A percentile compares a stretch with the other conserved stretches of the same genome.
Evolutionary conservation across 192 early-diverging fungal species (phyloP).

Genomic region (Diversispora epigaea): DNA sequence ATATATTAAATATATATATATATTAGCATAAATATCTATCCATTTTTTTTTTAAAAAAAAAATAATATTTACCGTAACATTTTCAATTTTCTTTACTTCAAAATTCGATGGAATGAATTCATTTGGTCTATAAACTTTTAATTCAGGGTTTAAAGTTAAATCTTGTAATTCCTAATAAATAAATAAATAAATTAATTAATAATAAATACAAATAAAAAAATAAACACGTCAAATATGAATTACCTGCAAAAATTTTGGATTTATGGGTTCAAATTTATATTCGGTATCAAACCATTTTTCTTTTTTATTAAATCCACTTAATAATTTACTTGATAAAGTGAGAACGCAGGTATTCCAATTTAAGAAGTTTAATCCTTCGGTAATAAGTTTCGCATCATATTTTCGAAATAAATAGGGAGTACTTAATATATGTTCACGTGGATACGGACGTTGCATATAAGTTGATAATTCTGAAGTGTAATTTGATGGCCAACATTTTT

Average conservation of each 20-base stretch:
- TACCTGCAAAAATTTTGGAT: conserved; percentile 52
- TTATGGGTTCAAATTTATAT: conserved; percentile 67
- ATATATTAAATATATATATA: not conserved
- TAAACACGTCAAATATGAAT: not conserved
- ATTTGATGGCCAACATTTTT: conserved; percentile 66
- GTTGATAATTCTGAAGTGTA: conserved; percentile 69
- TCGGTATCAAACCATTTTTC: conserved; percentile 83
- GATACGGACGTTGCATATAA: conserved; percentile 77
- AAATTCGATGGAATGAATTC: conserved; percentile 86
- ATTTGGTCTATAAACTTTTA: conserved; percentile 75
- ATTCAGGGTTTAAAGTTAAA: conserved; percentile 48
- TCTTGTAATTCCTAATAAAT: conserved; percentile 45
- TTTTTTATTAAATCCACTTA: conserved; percentile 43
- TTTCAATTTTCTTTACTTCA: conserved; percentile 52
- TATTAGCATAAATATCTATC: not conserved
- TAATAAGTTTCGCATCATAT: conserved; percentile 61
- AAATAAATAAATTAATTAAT: not conserved
- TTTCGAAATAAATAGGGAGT: conserved; percentile 67
- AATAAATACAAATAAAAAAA: not conserved
- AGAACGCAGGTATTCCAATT: not conserved
- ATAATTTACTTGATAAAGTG: not conserved
- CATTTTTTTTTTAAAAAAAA: conserved; percentile 17
- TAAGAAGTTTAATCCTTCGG: conserved; percentile 51
- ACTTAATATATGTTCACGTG: conserved; percentile 62
- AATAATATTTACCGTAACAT: conserved; percentile 29